phyloP scores from a whole-genome alignment of 2,329 filamentous ascomycete genomes.

The Penicillium psychrosexuale region DNA sequence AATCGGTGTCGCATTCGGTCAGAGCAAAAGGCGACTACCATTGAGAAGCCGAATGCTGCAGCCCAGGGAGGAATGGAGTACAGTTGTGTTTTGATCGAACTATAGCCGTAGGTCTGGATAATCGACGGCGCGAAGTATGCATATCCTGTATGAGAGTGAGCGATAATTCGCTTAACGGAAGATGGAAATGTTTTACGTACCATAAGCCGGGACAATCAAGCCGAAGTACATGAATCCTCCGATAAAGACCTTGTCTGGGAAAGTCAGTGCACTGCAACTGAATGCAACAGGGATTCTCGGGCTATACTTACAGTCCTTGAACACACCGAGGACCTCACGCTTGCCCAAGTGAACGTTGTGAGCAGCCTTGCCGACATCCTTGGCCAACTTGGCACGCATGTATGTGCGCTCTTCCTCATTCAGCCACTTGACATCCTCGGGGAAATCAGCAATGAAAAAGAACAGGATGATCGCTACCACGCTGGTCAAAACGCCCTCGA shows the following conservation, averaged over 20 bases:
- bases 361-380: constrained; percentile 66
- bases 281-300: background rate
- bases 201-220: constrained; percentile 71
- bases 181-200: constrained; percentile 27
- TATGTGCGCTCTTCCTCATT: constrained; percentile 65
- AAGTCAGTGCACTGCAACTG: constrained; percentile 13
- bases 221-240: constrained; percentile 81
- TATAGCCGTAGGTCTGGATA: constrained; percentile 64
- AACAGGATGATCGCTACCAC: constrained; percentile 57
- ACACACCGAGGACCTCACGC: constrained; percentile 59
- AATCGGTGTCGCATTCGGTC: constrained; percentile 73
- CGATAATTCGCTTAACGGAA: background rate
- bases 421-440: constrained; percentile 71
- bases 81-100: constrained; percentile 50
- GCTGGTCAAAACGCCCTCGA: constrained; percentile 62
- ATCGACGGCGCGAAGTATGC: constrained; percentile 75
- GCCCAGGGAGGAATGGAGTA: constrained; percentile 60
- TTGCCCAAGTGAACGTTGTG: constrained; percentile 60
- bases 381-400: constrained; percentile 62
- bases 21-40: constrained; percentile 68
- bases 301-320: constrained; percentile 59
- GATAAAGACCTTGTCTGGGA: constrained; percentile 60
- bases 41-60: constrained; percentile 73
- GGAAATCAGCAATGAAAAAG: constrained; percentile 71
- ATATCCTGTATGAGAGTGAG: constrained; percentile 47